phyloP scores from a whole-genome alignment of 106 monocot genomes.

The Dendrobium catenatum region DNA sequence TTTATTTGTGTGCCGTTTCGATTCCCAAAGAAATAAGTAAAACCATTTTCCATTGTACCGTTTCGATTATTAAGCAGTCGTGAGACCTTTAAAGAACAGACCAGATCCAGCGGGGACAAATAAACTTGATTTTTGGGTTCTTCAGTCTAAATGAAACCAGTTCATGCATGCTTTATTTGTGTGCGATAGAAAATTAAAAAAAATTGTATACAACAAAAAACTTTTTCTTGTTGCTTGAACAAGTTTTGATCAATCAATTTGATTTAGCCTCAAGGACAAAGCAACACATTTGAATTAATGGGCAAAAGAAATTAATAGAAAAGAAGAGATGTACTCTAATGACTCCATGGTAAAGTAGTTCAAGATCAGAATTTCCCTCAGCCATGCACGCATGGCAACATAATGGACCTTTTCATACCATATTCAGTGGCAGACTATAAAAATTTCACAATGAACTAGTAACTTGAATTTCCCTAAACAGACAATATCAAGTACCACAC shows the following conservation, averaged over 20 bases:
- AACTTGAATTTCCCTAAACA: not conserved
- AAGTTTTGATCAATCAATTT: not conserved
- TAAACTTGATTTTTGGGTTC: not conserved
- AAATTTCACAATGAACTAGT: conserved; percentile 2
- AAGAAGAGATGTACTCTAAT: not conserved
- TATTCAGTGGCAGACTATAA: not conserved
- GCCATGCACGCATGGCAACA: not conserved
- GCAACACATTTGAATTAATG: not conserved
- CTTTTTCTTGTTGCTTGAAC: not conserved
- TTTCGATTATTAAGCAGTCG: not conserved
- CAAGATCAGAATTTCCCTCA: not conserved
- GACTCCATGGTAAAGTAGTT: not conserved
- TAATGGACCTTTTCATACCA: not conserved
- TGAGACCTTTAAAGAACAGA: not conserved
- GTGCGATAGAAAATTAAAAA: not conserved
- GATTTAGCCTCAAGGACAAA: not conserved
- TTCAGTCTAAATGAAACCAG: not conserved
- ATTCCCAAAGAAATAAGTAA: not conserved
- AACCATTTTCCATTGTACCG: not conserved
- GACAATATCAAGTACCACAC: not conserved
- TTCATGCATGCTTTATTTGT: not conserved
- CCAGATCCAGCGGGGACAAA: not conserved
- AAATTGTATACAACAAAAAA: not conserved
- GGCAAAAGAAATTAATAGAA: not conserved
- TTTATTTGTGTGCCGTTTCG: too few species aligned